Evolutionary conservation across 352 stramenopile genomes (phyloP).

Genomic region (Salisapilia sapeloensis): DNA sequence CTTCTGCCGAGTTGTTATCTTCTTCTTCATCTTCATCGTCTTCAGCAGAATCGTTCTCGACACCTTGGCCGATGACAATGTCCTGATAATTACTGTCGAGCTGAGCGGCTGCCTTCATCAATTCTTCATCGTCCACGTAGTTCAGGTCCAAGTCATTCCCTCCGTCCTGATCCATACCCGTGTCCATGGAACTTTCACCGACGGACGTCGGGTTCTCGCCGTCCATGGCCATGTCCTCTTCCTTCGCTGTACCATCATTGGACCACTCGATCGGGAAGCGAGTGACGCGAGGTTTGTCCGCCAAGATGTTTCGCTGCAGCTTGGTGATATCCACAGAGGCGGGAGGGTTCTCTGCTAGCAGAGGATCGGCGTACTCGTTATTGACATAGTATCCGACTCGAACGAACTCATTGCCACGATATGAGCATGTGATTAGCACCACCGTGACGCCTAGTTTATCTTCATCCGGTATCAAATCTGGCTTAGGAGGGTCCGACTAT

Average conservation of each 20-base stretch:
- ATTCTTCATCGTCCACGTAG: conserved; percentile 71
- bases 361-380: conserved; percentile 94
- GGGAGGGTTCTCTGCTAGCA: conserved; percentile 69
- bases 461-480: conserved; percentile 83
- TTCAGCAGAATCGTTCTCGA: conserved; percentile 22
- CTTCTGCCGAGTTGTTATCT: conserved; percentile 17
- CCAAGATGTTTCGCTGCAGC: conserved; percentile 92
- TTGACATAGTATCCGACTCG: conserved; percentile 93
- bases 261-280: conserved; percentile 96
- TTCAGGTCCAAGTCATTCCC: conserved; percentile 34
- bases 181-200: conserved; percentile 6
- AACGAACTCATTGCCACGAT: conserved; percentile 95
- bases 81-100: conserved; percentile 80
- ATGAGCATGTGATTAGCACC: conserved; percentile 96
- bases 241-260: conserved; percentile 17
- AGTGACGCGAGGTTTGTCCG: conserved; percentile 91
- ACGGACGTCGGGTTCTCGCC: conserved; percentile 28
- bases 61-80: conserved; percentile 64
- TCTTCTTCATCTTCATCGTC: conserved; percentile 47
- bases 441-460: conserved; percentile 98
- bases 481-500: conserved; percentile 88
- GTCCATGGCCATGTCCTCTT: conserved; percentile 9
- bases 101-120: conserved; percentile 71
- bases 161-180: conserved; percentile 1
- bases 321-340: conserved; percentile 80